These are phyloP conservation scores for Verticillium nubilum DNA, from an alignment of 2,329 filamentous ascomycete genomes.

Conservation along the genomic window DNA sequence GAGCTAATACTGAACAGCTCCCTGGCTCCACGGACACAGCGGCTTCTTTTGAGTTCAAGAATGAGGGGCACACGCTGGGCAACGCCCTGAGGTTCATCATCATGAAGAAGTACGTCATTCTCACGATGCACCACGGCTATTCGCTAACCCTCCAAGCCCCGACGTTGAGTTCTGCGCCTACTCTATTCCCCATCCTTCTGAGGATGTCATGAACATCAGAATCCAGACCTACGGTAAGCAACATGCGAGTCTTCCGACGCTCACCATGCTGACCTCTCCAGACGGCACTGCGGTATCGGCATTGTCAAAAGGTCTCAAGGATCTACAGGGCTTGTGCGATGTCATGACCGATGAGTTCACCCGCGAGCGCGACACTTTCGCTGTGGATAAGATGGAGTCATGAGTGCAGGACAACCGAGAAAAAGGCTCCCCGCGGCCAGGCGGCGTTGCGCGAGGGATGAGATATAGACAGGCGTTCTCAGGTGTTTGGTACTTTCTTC, in stretches of 20 bases:
- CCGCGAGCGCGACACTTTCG: constrained; percentile 48
- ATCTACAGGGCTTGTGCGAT: constrained; percentile 88
- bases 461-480: constrained; percentile 21
- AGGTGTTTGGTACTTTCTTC: constrained; percentile 14
- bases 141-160: constrained; percentile 52
- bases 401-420: background rate
- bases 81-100: constrained; percentile 93
- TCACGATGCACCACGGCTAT: background rate
- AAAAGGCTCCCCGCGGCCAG: background rate
- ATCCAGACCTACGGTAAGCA: constrained; percentile 87
- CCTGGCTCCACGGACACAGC: constrained; percentile 81
- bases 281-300: constrained; percentile 79
- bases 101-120: constrained; percentile 78
- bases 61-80: constrained; percentile 91
- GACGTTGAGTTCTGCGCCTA: constrained; percentile 98
- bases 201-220: constrained; percentile 92
- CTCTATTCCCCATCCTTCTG: constrained; percentile 93
- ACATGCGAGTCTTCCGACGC: background rate
- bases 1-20: constrained; percentile 48
- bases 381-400: constrained; percentile 29
- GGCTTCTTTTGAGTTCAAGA: constrained; percentile 89
- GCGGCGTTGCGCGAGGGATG: background rate
- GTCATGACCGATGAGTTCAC: constrained; percentile 87
- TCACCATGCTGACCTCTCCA: constrained; percentile 28
- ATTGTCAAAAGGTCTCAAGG: constrained; percentile 81